Evolutionary conservation across 345 rosid genomes (phyloP).

Genomic region (Pseudoturritis turrita): DNA sequence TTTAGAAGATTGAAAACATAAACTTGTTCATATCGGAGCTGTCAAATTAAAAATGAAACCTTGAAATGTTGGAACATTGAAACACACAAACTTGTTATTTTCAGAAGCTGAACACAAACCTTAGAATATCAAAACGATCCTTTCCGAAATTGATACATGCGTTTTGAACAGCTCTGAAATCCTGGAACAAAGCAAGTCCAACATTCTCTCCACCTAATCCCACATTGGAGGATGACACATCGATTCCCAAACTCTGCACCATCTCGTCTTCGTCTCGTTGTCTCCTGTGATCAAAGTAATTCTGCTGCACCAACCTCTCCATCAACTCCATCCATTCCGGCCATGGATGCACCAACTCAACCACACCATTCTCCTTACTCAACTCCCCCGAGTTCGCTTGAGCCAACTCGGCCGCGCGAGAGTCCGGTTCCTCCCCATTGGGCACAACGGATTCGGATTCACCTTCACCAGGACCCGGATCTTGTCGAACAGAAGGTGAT

Average conservation of each 20-base stretch:
- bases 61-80: too few species aligned
- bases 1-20: neutral
- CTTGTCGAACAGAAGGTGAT: neutral
- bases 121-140: constrained; percentile 92
- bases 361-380: constrained; percentile 34
- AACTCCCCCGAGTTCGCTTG: constrained; percentile 4
- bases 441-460: neutral
- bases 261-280: constrained; percentile 55
- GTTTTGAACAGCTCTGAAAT: constrained; percentile 68
- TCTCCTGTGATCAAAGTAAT: constrained; percentile 87
- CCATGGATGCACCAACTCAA: constrained; percentile 90
- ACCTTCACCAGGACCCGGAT: neutral
- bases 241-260: constrained; percentile 56
- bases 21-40: neutral
- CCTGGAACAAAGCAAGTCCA: constrained; percentile 54
- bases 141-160: constrained; percentile 92
- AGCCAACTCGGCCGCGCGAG: constrained; percentile 1
- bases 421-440: neutral
- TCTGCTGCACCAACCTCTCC: constrained; percentile 79
- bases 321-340: constrained; percentile 97
- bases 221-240: constrained; percentile 22
- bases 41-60: neutral
- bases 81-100: neutral
- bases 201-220: constrained; percentile 28
- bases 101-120: constrained; percentile 42